These are phyloP conservation scores for Aeminium ludgeri DNA, from an alignment of 495 filamentous ascomycete genomes.

Conservation along the genomic window DNA sequence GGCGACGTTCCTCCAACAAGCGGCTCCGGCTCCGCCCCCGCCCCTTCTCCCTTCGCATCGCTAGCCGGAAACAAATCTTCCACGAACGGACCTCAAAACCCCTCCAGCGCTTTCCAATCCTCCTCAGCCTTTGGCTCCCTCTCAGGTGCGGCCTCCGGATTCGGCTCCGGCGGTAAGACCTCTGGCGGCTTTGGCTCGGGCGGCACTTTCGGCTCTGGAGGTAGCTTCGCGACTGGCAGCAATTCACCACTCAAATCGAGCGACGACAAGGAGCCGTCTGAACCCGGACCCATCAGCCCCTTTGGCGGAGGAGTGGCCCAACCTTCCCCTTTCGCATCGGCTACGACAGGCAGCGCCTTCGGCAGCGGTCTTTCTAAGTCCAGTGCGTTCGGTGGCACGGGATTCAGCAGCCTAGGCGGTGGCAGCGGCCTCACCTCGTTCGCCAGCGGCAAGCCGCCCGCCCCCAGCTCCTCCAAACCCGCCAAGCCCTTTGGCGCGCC, in stretches of 20 bases:
- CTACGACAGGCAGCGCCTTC: constrained; percentile 8
- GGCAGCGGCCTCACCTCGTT: constrained; percentile 40
- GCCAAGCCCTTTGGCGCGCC: constrained; percentile 54
- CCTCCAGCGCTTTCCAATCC: constrained; percentile 38
- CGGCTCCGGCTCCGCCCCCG: constrained; percentile 33
- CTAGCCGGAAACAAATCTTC: constrained; percentile 16
- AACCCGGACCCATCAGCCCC: no score
- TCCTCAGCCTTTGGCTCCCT: constrained; percentile 35
- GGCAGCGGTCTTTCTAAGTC: no score
- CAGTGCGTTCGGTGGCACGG: constrained; percentile 17
- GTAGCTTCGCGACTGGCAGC: constrained; percentile 1
- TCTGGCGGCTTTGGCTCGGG: constrained; percentile 17
- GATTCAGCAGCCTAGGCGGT: constrained; percentile 37
- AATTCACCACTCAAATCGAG: no score
- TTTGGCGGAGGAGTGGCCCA: no score
- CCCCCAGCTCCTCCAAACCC: constrained; percentile 37
- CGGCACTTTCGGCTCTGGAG: constrained; percentile 5
- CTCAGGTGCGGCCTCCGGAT: constrained; percentile 34
- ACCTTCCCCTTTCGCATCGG: no score
- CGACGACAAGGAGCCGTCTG: no score
- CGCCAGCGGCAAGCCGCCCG: constrained; percentile 39
- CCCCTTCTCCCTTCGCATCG: constrained; percentile 20
- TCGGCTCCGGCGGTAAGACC: constrained; percentile 33
- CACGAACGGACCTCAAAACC: constrained; percentile 20
- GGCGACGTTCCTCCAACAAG: constrained; percentile 18